phyloP scores from a whole-genome alignment of 148 eudicot genomes.

The Diospyros kaki region DNA sequence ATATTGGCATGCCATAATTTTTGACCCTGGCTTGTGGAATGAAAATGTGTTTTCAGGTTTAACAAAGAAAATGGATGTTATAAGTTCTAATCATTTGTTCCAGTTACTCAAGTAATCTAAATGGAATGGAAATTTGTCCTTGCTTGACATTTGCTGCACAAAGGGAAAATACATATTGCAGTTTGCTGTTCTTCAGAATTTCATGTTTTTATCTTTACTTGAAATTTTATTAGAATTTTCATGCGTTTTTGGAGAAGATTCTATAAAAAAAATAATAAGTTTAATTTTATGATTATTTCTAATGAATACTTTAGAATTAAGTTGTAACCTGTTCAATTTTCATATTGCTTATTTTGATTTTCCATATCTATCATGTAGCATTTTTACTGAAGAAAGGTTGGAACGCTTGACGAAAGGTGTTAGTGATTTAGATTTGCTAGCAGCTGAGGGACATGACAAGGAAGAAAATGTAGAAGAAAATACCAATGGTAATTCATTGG shows the following conservation, averaged over 20 bases:
- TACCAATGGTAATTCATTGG: constrained; percentile 16
- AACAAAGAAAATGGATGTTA: neutral
- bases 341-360: neutral
- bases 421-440: constrained; percentile 44
- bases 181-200: neutral
- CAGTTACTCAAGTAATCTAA: neutral
- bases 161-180: neutral
- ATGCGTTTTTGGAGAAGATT: neutral
- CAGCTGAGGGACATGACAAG: constrained; percentile 26
- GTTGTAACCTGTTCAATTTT: neutral
- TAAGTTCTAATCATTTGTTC: neutral
- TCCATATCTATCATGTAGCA: constrained; percentile 30
- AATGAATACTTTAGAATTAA: neutral
- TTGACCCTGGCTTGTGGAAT: neutral
- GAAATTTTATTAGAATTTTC: neutral
- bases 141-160: neutral
- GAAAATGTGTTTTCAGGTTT: neutral
- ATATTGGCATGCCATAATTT: neutral
- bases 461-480: constrained; percentile 46
- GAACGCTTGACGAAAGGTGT: constrained; percentile 67
- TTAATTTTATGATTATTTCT: neutral
- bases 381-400: constrained; percentile 85
- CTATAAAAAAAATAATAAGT: neutral
- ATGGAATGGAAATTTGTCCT: neutral
- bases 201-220: neutral